Conservation (phyloP, 2,329 filamentous ascomycete genomes). For the Monilinia aucupariae region DNA sequence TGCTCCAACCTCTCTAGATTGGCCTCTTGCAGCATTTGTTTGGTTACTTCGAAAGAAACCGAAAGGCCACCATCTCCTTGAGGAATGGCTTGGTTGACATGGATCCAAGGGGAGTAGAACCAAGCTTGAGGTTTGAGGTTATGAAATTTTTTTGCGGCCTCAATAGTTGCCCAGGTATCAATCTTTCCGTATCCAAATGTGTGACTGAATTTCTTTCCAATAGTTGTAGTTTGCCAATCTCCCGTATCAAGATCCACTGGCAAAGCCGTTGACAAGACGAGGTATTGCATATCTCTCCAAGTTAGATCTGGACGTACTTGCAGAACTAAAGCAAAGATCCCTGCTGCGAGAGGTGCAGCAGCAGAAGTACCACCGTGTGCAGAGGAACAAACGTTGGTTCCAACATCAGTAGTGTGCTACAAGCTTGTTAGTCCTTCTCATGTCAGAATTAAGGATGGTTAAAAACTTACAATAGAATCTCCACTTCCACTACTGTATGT, state of each 20-base stretch:
- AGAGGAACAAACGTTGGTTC: slow-evolving; percentile 69
- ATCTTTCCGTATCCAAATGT: slow-evolving; percentile 95
- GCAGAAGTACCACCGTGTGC: slow-evolving; percentile 94
- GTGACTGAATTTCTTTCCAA: slow-evolving; percentile 86
- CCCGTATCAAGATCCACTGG: slow-evolving; percentile 67
- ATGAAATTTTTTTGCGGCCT: slow-evolving; percentile 78
- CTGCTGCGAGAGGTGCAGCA: slow-evolving; percentile 85
- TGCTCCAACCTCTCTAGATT: slow-evolving; percentile 88
- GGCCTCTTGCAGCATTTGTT: slow-evolving; percentile 71
- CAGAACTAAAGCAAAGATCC: slow-evolving; percentile 83
- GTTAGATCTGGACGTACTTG: slow-evolving; percentile 78
- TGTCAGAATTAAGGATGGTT: neutral
- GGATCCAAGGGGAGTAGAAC: slow-evolving; percentile 90
- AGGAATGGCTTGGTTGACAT: slow-evolving; percentile 79
- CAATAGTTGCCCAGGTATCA: slow-evolving; percentile 78
- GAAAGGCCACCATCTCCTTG: slow-evolving; percentile 76
- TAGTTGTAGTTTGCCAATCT: slow-evolving; percentile 75
- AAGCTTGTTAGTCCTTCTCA: slow-evolving; percentile 22
- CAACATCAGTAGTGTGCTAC: slow-evolving; percentile 89
- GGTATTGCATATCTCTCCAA: slow-evolving; percentile 93
- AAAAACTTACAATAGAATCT: slow-evolving; percentile 65
- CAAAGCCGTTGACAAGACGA: slow-evolving; percentile 78
- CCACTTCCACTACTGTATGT: slow-evolving; percentile 90
- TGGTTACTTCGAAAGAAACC: slow-evolving; percentile 75
- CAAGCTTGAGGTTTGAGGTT: slow-evolving; percentile 93